Evolutionary conservation across 2,329 filamentous ascomycete genomes (phyloP).

Genomic region (Aspergillus novoparasiticus): DNA sequence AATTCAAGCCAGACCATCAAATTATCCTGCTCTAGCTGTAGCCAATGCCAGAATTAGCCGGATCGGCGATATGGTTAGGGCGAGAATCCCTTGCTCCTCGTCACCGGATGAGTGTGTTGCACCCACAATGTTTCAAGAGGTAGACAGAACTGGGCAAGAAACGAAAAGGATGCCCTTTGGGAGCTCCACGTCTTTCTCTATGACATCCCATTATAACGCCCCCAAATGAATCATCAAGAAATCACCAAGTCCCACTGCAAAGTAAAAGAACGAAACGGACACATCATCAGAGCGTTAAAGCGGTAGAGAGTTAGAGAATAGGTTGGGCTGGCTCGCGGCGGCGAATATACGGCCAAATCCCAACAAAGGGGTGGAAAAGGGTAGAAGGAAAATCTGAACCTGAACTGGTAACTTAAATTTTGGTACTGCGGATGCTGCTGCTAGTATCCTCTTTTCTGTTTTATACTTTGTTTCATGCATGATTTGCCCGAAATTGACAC

Average conservation of each 20-base stretch:
- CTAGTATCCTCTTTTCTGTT: constrained; percentile 26
- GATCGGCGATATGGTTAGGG: background rate
- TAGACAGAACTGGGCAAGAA: constrained; percentile 10
- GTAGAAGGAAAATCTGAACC: constrained; percentile 15
- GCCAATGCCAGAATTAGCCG: constrained; percentile 6
- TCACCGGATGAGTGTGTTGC: constrained; percentile 5
- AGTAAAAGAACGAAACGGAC: constrained; percentile 13
- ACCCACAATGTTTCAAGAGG: background rate
- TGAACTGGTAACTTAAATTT: constrained; percentile 28
- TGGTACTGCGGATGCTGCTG: constrained; percentile 25
- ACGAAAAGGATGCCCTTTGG: constrained; percentile 23
- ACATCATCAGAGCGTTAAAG: background rate
- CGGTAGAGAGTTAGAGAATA: background rate
- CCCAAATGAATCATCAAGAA: constrained; percentile 22
- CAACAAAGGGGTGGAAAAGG: constrained; percentile 15
- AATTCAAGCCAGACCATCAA: constrained; percentile 15
- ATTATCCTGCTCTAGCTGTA: constrained; percentile 17
- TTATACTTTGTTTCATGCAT: constrained; percentile 17
- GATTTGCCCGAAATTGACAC: constrained; percentile 15
- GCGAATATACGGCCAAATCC: constrained; percentile 19
- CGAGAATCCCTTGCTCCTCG: background rate
- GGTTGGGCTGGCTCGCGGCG: background rate
- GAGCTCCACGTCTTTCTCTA: constrained; percentile 31
- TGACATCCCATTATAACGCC: constrained; percentile 33
- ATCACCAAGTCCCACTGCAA: constrained; percentile 17